Percentiles rank a stretch among this genome's conserved stretches.
These are phyloP conservation scores for Solanum hybrid DNA, from an alignment of 305 asterid genomes.

Conservation along the genomic window DNA sequence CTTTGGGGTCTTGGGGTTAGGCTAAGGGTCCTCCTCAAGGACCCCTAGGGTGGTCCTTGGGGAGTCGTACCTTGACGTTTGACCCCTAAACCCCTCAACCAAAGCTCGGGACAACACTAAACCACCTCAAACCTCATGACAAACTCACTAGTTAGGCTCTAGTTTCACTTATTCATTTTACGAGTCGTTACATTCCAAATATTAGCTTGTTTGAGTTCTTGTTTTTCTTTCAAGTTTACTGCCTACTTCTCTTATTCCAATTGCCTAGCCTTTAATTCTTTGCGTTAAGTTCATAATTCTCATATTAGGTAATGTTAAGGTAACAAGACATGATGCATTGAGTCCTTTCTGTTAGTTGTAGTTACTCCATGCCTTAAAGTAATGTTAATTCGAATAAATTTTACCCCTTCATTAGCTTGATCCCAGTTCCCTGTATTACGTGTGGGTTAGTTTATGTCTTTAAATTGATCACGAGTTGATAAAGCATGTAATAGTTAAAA, in stretches of 20 bases:
- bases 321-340: neutral
- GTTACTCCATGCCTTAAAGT: neutral
- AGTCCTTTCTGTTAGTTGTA: neutral
- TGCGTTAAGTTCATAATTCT: neutral
- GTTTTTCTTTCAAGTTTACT: neutral
- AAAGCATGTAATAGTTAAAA: neutral
- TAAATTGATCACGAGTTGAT: neutral
- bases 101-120: too few relatives aligned
- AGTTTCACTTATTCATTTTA: too few relatives aligned
- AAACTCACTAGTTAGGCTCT: too few relatives aligned
- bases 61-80: too few relatives aligned
- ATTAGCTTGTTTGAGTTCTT: neutral
- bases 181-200: neutral
- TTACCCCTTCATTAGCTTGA: neutral
- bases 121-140: too few relatives aligned
- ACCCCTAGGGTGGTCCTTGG: too few relatives aligned
- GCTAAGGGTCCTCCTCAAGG: too few relatives aligned
- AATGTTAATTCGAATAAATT: too few relatives aligned
- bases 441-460: neutral
- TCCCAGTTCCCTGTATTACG: neutral
- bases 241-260: neutral
- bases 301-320: neutral
- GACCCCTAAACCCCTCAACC: too few relatives aligned
- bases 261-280: neutral
- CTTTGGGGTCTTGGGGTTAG: too few relatives aligned